Percentiles rank a stretch among this genome's conserved stretches.
Conservation (phyloP, 768 basidiomycete species). For the Goffeauzyma gilvescens region DNA sequence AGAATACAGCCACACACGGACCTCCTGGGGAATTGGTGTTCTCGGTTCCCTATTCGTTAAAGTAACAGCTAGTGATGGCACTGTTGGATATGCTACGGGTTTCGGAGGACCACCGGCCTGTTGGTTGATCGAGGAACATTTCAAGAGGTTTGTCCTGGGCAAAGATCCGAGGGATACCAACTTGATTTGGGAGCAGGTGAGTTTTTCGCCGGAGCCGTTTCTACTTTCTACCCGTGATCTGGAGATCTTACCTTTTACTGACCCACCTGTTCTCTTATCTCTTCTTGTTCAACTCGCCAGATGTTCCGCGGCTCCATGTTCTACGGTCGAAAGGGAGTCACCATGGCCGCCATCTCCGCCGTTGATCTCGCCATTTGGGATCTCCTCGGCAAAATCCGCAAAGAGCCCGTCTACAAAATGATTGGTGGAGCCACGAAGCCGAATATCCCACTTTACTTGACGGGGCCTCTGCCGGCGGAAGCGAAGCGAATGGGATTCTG, state of each 20-base stretch:
- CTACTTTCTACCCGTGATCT: neutral
- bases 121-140: slow-evolving; percentile 35
- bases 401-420: slow-evolving; percentile 35
- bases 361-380: slow-evolving; percentile 35
- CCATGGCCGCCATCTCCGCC: slow-evolving; percentile 32
- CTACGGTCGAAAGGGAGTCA: slow-evolving; percentile 34
- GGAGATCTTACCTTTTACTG: too few species aligned
- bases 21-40: slow-evolving; percentile 35
- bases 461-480: slow-evolving; percentile 29
- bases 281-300: neutral
- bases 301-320: slow-evolving; percentile 33
- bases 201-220: too few species aligned
- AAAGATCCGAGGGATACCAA: slow-evolving; percentile 34
- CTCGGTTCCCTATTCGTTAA: slow-evolving; percentile 34
- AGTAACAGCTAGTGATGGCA: slow-evolving; percentile 33
- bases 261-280: too few species aligned
- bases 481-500: slow-evolving; percentile 33
- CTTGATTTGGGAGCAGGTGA: slow-evolving; percentile 33
- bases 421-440: slow-evolving; percentile 34
- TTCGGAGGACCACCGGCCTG: slow-evolving; percentile 33
- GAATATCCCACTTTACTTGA: slow-evolving; percentile 33
- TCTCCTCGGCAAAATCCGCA: slow-evolving; percentile 33
- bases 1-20: slow-evolving; percentile 28
- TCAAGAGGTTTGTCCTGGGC: slow-evolving; percentile 33
- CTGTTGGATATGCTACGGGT: slow-evolving; percentile 33